phyloP scores from a whole-genome alignment of 345 rosid genomes.

The Eucalyptus cloeziana region DNA sequence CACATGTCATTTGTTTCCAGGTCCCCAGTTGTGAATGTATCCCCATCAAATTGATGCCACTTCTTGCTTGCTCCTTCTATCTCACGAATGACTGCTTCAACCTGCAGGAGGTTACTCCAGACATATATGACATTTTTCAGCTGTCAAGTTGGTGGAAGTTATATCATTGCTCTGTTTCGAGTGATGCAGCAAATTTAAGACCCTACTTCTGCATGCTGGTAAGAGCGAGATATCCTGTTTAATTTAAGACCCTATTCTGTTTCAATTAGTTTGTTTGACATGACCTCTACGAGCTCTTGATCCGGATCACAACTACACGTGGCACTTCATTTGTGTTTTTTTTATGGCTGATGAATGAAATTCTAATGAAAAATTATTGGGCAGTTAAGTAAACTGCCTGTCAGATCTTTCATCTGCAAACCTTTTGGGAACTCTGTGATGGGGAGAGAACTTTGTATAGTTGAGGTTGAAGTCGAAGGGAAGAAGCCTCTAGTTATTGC shows the following conservation, averaged over 20 bases:
- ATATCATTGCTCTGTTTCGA: conserved; percentile 56
- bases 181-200: conserved; percentile 23
- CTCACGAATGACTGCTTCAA: background rate
- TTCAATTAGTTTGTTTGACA: background rate
- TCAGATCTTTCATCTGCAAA: conserved; percentile 45
- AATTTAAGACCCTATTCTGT: background rate
- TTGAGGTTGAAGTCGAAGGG: conserved; percentile 55
- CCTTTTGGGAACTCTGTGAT: conserved; percentile 64
- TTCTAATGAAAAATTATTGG: background rate
- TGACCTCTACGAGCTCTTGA: background rate
- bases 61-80: background rate
- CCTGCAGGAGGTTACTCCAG: conserved; percentile 77
- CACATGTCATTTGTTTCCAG: conserved; percentile 90
- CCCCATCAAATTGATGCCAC: background rate
- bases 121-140: conserved; percentile 47
- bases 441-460: conserved; percentile 81
- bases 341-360: background rate
- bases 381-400: conserved; percentile 81
- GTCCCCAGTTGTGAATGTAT: conserved; percentile 7
- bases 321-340: background rate
- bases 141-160: conserved; percentile 82
- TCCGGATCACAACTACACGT: background rate
- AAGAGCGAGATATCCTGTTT: background rate
- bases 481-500: conserved; percentile 54
- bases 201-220: conserved; percentile 87